Evolutionary conservation across 805 yeast species (phyloP).

Genomic region (Metschnikowia similis): DNA sequence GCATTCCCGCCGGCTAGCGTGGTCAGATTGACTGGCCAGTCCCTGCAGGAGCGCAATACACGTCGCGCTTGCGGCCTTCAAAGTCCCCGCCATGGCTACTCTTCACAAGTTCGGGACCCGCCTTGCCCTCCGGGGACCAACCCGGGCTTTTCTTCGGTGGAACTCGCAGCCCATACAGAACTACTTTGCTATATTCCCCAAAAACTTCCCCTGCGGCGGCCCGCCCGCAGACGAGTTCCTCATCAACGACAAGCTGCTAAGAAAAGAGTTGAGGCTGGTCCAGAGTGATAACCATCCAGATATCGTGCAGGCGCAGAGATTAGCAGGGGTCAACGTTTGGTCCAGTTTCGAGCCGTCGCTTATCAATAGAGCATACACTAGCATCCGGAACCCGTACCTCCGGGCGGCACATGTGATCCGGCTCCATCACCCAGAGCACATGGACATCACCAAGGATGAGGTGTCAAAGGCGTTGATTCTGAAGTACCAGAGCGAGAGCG

Average conservation of each 20-base stretch:
- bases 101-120: not conserved
- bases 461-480: slow-evolving; percentile 39
- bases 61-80: not conserved
- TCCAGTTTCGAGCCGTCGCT: slow-evolving; percentile 30
- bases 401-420: slow-evolving; percentile 44
- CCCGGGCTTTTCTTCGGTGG: not conserved
- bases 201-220: slow-evolving; percentile 61
- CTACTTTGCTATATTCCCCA: slow-evolving; percentile 69
- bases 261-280: slow-evolving; percentile 69
- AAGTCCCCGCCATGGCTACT: not conserved
- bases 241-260: slow-evolving; percentile 50
- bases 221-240: slow-evolving; percentile 60
- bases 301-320: slow-evolving; percentile 31
- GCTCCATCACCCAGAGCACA: slow-evolving; percentile 32
- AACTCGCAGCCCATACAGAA: not conserved
- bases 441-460: slow-evolving; percentile 60
- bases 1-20: too few relatives aligned
- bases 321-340: slow-evolving; percentile 11
- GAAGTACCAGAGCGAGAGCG: slow-evolving; percentile 32
- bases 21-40: not conserved
- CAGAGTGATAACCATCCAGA: slow-evolving; percentile 87
- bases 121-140: not conserved
- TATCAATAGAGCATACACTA: slow-evolving; percentile 74
- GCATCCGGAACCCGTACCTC: slow-evolving; percentile 62
- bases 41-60: not conserved